phyloP scores from a whole-genome alignment of 495 filamentous ascomycete species.

The Elasticomyces elasticus region DNA sequence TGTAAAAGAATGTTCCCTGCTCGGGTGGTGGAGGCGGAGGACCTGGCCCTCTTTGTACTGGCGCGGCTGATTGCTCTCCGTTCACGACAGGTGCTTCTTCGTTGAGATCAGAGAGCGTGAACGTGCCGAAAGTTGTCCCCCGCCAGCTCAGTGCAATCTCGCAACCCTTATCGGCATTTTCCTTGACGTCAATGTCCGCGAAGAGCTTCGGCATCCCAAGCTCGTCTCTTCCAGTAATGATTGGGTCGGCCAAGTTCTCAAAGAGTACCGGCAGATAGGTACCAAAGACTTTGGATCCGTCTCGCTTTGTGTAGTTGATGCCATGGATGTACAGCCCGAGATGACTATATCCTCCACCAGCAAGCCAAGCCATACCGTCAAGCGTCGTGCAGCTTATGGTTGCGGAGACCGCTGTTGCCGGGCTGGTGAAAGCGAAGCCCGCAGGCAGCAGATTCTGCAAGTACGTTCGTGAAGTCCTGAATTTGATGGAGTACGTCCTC shows the following conservation, averaged over 20 bases:
- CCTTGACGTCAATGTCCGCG: constrained; percentile 37
- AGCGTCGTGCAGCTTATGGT: constrained; percentile 41
- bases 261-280: constrained; percentile 48
- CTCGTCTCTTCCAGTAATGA: constrained; percentile 21
- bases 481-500: constrained; percentile 44
- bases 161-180: constrained; percentile 23
- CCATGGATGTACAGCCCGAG: constrained; percentile 49
- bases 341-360: constrained; percentile 45
- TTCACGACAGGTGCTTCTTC: neutral
- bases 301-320: constrained; percentile 43
- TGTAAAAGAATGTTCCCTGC: constrained; percentile 36
- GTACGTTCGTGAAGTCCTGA: constrained; percentile 48
- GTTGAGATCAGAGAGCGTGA: neutral
- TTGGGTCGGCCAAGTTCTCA: constrained; percentile 43
- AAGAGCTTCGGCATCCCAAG: constrained; percentile 36
- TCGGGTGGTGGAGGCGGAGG: constrained; percentile 21
- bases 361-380: constrained; percentile 46
- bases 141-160: constrained; percentile 9
- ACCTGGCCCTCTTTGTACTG: constrained; percentile 2
- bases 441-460: constrained; percentile 46
- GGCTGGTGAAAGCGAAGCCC: constrained; percentile 36
- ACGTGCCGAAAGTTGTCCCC: constrained; percentile 7
- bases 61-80: neutral
- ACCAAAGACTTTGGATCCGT: constrained; percentile 39
- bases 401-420: constrained; percentile 42